Evolutionary conservation across 768 basidiomycete species (phyloP).

Genomic region (Tephrocybe sp.): DNA sequence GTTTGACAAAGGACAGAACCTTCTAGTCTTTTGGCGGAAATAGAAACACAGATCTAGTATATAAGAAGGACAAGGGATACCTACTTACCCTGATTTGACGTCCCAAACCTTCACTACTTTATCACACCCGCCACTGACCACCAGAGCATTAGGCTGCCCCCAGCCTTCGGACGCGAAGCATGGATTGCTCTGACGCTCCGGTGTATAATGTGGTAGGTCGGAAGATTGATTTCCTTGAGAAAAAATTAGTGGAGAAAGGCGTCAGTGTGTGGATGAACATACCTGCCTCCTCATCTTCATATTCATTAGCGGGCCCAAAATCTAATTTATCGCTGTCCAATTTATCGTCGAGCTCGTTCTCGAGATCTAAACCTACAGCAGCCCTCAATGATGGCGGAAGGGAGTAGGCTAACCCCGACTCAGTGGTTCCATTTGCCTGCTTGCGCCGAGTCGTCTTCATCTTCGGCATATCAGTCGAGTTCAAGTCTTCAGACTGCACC

Average conservation of each 20-base stretch:
- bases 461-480: not conserved
- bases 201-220: conserved; percentile 14
- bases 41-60: not conserved
- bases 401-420: conserved; percentile 19
- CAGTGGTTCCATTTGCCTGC: not conserved
- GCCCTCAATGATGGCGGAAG: conserved; percentile 42
- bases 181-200: conserved; percentile 44
- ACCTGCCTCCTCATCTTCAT: no score
- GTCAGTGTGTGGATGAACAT: no score
- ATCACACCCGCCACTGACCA: conserved; percentile 94
- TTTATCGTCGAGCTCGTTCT: conserved; percentile 5
- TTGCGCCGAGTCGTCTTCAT: conserved; percentile 5
- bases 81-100: conserved; percentile 71
- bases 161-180: conserved; percentile 80
- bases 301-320: not conserved
- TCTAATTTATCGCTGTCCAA: not conserved
- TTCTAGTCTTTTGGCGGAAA: no score
- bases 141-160: conserved; percentile 81
- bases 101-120: conserved; percentile 94
- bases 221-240: no score
- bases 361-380: conserved; percentile 44
- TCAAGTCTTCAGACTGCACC: not conserved
- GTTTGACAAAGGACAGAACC: not conserved
- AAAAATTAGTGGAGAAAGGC: no score
- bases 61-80: not conserved